These are phyloP conservation scores for Elasticomyces elasticus DNA, from an alignment of 495 filamentous ascomycete genomes.

Conservation along the genomic window DNA sequence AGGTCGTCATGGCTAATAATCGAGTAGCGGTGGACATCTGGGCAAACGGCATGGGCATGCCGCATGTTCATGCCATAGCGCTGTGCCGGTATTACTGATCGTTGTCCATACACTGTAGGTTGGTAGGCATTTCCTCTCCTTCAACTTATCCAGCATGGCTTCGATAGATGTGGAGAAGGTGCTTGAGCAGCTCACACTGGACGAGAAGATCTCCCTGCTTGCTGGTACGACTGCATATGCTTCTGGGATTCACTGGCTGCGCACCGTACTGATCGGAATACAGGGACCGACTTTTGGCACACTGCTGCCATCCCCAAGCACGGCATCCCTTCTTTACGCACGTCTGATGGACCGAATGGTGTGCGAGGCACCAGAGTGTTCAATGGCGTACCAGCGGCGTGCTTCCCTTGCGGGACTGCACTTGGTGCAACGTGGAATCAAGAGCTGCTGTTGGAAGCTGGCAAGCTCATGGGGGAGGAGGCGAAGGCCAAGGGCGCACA, in stretches of 20 bases:
- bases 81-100: not conserved
- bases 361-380: slow-evolving; percentile 66
- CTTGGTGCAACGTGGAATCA: slow-evolving; percentile 64
- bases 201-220: slow-evolving; percentile 54
- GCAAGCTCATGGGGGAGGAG: slow-evolving; percentile 56
- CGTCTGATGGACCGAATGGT: slow-evolving; percentile 68
- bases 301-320: slow-evolving; percentile 58
- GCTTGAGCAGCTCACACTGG: slow-evolving; percentile 49
- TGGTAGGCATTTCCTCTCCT: not conserved
- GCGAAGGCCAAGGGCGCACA: slow-evolving; percentile 60
- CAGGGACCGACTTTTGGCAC: slow-evolving; percentile 69
- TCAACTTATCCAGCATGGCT: slow-evolving; percentile 35
- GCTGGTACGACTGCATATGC: slow-evolving; percentile 40
- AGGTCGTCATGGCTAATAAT: not conserved
- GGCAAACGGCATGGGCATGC: not conserved
- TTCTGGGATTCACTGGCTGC: no score
- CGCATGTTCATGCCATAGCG: not conserved
- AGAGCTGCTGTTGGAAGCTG: slow-evolving; percentile 50
- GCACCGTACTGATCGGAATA: not conserved
- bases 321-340: slow-evolving; percentile 57
- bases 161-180: slow-evolving; percentile 53
- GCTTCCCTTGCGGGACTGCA: slow-evolving; percentile 36
- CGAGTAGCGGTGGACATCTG: not conserved
- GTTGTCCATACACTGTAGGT: not conserved
- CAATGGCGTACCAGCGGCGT: slow-evolving; percentile 45